Evolutionary conservation across 306 rosid genomes (phyloP).

Genomic region (Vigna hirtella): DNA sequence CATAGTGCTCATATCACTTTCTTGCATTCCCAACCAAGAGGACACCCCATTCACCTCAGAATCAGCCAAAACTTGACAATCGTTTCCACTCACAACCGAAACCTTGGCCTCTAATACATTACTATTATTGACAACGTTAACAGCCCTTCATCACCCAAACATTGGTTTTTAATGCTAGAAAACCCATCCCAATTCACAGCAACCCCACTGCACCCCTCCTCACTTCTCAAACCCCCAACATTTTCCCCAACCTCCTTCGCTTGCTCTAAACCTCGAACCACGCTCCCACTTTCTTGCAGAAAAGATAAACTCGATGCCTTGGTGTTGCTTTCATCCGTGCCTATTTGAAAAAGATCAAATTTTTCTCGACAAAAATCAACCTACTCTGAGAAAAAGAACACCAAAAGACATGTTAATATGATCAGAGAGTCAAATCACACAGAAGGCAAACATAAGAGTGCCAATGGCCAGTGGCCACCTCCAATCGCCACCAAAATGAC

Average conservation of each 20-base stretch:
- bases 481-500: too few relatives aligned
- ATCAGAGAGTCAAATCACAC: too few relatives aligned
- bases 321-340: constrained; percentile 49
- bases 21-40: constrained; percentile 52
- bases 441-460: too few relatives aligned
- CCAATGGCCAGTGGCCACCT: too few relatives aligned
- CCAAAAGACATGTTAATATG: constrained; percentile 12
- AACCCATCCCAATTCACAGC: constrained; percentile 34
- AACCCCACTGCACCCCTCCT: constrained; percentile 20
- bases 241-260: constrained; percentile 41
- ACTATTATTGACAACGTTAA: constrained; percentile 45
- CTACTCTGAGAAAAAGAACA: constrained; percentile 24
- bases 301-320: constrained; percentile 39
- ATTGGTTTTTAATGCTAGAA: constrained; percentile 41
- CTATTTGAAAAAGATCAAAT: neutral
- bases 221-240: constrained; percentile 35
- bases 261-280: constrained; percentile 33
- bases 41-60: constrained; percentile 55
- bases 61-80: constrained; percentile 37
- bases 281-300: constrained; percentile 34
- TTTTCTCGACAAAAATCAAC: constrained; percentile 51
- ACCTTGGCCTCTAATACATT: constrained; percentile 45
- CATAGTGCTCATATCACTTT: constrained; percentile 15
- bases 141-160: constrained; percentile 39
- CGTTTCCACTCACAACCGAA: constrained; percentile 15